Conservation (phyloP, 768 basidiomycete genomes). For the Kwoniella sp. region DNA sequence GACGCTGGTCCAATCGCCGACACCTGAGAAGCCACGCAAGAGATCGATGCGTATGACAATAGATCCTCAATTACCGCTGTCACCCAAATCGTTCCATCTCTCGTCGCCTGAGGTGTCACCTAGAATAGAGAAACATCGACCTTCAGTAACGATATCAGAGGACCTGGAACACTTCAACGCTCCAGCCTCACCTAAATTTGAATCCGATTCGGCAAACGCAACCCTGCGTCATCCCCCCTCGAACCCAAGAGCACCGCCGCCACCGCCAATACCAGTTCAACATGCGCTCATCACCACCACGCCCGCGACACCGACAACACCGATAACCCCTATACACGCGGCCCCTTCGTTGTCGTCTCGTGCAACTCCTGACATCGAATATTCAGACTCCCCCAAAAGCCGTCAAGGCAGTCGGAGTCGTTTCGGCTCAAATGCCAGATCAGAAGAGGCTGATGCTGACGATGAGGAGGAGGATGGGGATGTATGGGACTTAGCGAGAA, state of each 20-base stretch:
- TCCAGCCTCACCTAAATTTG: not conserved
- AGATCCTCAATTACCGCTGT: conserved; percentile 6
- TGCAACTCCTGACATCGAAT: not conserved
- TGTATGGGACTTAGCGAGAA: conserved; percentile 43
- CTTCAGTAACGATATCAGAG: conserved; percentile 15
- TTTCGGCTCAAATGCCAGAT: not conserved
- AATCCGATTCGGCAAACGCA: not conserved
- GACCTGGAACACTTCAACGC: not conserved
- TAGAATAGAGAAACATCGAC: conserved; percentile 13
- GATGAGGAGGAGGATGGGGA: conserved; percentile 25
- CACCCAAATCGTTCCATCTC: conserved; percentile 6
- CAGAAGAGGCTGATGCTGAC: conserved; percentile 2
- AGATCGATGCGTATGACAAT: not conserved
- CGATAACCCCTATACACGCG: not conserved
- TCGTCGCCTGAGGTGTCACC: conserved; percentile 14
- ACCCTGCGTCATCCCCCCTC: not conserved
- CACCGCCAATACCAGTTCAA: not conserved
- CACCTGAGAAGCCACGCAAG: not conserved
- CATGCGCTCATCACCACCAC: not conserved
- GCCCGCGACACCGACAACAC: not conserved
- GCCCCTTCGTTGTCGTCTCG: not conserved
- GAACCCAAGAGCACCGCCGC: not conserved
- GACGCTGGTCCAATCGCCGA: not conserved
- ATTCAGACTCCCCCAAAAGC: not conserved
- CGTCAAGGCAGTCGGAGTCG: not conserved